These are phyloP conservation scores for Trametes pubescens DNA, from an alignment of 1,284 basidiomycete species.

Conservation along the genomic window DNA sequence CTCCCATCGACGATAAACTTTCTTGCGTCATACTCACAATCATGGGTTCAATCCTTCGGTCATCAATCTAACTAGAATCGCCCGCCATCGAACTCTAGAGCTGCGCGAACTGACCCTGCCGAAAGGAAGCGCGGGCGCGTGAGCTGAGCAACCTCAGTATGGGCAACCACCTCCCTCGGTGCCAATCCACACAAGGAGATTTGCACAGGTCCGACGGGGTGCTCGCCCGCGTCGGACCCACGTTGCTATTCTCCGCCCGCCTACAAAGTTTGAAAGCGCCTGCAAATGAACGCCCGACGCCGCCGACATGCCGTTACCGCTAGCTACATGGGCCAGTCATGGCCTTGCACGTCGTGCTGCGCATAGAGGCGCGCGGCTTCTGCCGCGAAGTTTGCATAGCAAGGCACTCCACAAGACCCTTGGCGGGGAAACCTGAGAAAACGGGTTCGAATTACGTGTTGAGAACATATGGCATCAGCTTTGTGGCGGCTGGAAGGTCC, in stretches of 20 bases:
- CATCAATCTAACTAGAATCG: conserved; percentile 36
- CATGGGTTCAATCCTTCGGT: conserved; percentile 28
- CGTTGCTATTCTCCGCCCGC: conserved; percentile 31
- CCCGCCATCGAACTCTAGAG: conserved; percentile 32
- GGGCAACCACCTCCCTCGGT: conserved; percentile 31
- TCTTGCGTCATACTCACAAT: conserved; percentile 26
- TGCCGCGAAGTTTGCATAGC: conserved; percentile 30
- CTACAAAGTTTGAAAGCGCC: conserved; percentile 20
- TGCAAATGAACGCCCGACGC: conserved; percentile 21
- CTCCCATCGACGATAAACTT: conserved; percentile 17
- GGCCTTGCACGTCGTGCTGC: conserved; percentile 24
- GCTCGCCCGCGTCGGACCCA: conserved; percentile 20
- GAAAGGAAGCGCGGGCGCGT: conserved; percentile 30
- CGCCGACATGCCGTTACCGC: conserved; percentile 18
- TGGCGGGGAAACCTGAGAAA: conserved; percentile 16
- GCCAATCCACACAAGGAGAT: conserved; percentile 31
- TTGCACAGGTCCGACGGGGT: conserved; percentile 26
- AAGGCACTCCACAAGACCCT: conserved; percentile 18
- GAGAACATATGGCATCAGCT: conserved; percentile 30
- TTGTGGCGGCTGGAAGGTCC: conserved; percentile 37
- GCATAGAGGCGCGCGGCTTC: conserved; percentile 26
- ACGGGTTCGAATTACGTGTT: conserved; percentile 31
- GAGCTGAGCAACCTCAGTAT: conserved; percentile 34
- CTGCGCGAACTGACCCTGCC: conserved; percentile 30
- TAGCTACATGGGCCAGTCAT: conserved; percentile 18